Base-by-base conservation (phyloP, 495 filamentous ascomycete species). In the Penicillium lagena region DNA sequence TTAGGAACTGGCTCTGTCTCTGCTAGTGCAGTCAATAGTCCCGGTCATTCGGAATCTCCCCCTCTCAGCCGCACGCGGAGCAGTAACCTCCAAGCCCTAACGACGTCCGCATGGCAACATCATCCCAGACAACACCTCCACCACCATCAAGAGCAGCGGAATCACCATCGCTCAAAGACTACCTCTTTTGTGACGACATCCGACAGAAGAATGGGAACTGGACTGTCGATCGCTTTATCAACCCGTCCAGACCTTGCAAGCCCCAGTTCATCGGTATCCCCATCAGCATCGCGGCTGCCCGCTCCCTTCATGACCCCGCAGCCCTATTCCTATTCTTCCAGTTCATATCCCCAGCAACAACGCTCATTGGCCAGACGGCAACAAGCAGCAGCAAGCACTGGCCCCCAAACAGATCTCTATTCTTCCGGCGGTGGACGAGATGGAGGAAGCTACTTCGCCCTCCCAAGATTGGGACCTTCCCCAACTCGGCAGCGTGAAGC, bases 161-260 rank as follows among this genome's bases (percentile, higher is more conserved):
- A 70, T 30, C 67, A 70, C 38, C 59, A 56, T n/a, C 64, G 64
- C 12, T 63, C 67, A 5, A 56, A 60, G 13, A 70, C 67, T 0
- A 67, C 67, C 1, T 66, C 67, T 4, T 53, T 54, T 5, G 39
- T 66, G 4, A 47, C 56, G 10, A 51, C 38, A 8, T 37, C 49
- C 7, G 34, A 51, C 32, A 30, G 39, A 8, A 35, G 50, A 3
- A 47, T 42, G 10, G 37, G 50, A 7, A 32, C 28, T 17, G 42
- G 51, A 7, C 46, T 58, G 13, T 59, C 51, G 17, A 34, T 60
- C 4, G 46, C 50, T 3, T 14, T 57, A 7, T 59, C 54, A 9
- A 50, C 44, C 11, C 45, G 53, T n/a, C 52, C 49, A n/a, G 61
- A 60, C 22, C 38, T 29, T 14, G 15, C 17, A 1, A 34, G 27